A percentile compares a stretch with the other conserved stretches of the same genome.
Conservation (phyloP, 2,329 filamentous ascomycete genomes). For the Trichocomaceae sp. region DNA sequence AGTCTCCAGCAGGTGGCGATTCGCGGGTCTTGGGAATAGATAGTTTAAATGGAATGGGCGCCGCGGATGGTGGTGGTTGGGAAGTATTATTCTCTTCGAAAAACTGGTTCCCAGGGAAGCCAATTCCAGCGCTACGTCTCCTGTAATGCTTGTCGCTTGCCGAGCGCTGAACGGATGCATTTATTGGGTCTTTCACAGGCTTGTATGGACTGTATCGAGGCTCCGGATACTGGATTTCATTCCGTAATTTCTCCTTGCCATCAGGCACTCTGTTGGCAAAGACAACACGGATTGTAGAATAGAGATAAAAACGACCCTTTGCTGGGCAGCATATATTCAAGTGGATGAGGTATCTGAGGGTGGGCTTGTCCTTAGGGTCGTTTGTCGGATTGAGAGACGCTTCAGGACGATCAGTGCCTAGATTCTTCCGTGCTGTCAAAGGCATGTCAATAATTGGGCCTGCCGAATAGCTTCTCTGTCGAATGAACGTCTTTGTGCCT, state of each 20-base stretch:
- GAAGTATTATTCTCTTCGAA: background rate
- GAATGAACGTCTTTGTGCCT: conserved; percentile 90
- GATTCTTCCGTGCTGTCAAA: conserved; percentile 34
- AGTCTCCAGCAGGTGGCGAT: background rate
- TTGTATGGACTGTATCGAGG: conserved; percentile 83
- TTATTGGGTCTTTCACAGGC: conserved; percentile 36
- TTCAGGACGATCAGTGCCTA: conserved; percentile 49
- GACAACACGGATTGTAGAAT: conserved; percentile 87
- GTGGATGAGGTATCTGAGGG: conserved; percentile 83
- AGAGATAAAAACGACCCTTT: conserved; percentile 77
- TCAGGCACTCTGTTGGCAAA: conserved; percentile 96
- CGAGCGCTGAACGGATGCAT: conserved; percentile 24
- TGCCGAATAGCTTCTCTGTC: conserved; percentile 86
- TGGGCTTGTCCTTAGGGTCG: conserved; percentile 50
- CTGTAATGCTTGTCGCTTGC: conserved; percentile 47
- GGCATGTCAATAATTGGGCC: conserved; percentile 75
- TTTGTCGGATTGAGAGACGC: conserved; percentile 44
- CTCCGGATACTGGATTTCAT: conserved; percentile 83
- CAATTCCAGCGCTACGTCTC: conserved; percentile 51
- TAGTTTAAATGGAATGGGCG: conserved; percentile 2
- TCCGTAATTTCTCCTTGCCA: conserved; percentile 83
- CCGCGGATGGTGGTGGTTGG: background rate
- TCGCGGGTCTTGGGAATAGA: background rate
- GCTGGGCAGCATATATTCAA: conserved; percentile 85
- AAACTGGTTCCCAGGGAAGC: conserved; percentile 17